Conservation (phyloP, 2,329 filamentous ascomycete genomes). For the Colletotrichum sp. region DNA sequence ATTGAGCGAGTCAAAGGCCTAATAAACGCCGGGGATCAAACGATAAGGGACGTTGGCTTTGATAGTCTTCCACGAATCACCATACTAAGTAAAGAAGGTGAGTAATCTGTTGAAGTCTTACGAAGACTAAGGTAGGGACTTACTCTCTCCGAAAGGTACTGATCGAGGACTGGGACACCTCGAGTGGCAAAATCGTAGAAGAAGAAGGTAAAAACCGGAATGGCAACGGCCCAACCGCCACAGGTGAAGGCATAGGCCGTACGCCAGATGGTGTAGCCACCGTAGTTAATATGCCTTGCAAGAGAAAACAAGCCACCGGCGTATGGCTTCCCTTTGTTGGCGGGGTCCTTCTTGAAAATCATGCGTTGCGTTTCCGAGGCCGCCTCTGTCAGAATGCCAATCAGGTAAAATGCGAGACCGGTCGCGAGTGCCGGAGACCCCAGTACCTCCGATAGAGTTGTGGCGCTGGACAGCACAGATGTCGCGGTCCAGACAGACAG, state of each 20-base stretch:
- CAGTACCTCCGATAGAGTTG: not conserved
- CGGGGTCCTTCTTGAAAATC: not conserved
- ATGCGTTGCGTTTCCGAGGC: not conserved
- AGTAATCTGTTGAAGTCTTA: not conserved
- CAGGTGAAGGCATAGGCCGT: not conserved
- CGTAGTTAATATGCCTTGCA: conserved; percentile 3
- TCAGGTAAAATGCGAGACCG: not conserved
- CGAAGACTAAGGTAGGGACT: not conserved
- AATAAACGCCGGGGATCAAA: not conserved
- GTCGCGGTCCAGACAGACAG: not conserved
- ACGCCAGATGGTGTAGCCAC: not conserved
- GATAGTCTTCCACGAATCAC: not conserved
- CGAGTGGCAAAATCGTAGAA: not conserved
- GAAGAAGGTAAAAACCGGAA: not conserved
- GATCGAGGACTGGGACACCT: not conserved
- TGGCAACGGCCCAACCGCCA: not conserved
- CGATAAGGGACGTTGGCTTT: not conserved
- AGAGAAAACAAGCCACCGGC: not conserved
- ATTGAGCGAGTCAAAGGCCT: not conserved
- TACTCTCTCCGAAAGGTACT: not conserved
- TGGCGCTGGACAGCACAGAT: not conserved
- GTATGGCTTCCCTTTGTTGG: not conserved
- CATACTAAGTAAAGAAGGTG: not conserved
- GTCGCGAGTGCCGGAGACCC: not conserved
- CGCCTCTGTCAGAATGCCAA: not conserved